phyloP scores from a whole-genome alignment of 1,284 basidiomycete genomes.

The Heterobasidion occidentale region DNA sequence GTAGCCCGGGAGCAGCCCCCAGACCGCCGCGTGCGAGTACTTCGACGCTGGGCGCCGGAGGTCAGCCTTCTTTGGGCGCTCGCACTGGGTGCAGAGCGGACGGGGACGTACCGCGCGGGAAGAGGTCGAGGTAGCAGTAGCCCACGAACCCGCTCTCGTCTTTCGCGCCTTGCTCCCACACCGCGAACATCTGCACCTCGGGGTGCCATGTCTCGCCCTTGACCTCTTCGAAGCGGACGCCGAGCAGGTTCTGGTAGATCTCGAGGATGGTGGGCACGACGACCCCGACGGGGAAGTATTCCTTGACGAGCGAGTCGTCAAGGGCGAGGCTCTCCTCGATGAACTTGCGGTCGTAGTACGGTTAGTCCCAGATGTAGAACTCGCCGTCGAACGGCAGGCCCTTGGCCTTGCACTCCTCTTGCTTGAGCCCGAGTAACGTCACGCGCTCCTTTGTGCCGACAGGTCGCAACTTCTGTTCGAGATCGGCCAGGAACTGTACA shows the following conservation, averaged over 20 bases:
- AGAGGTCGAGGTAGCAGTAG: slow-evolving; percentile 81
- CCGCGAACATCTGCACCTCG: slow-evolving; percentile 73
- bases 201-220: slow-evolving; percentile 64
- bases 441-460: slow-evolving; percentile 61
- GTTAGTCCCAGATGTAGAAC: slow-evolving; percentile 41
- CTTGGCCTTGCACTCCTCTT: slow-evolving; percentile 54
- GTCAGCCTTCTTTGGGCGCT: too few species aligned
- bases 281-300: slow-evolving; percentile 78
- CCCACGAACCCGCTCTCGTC: slow-evolving; percentile 68
- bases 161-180: slow-evolving; percentile 72
- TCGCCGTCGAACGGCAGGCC: slow-evolving; percentile 57
- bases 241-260: slow-evolving; percentile 75
- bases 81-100: neutral
- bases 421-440: slow-evolving; percentile 63
- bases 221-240: slow-evolving; percentile 64
- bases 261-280: slow-evolving; percentile 75
- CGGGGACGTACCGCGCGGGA: slow-evolving; percentile 58
- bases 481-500: slow-evolving; percentile 60
- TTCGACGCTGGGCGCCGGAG: slow-evolving; percentile 45
- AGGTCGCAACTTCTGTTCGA: slow-evolving; percentile 66
- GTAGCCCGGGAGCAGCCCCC: slow-evolving; percentile 64
- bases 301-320: slow-evolving; percentile 72
- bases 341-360: slow-evolving; percentile 67
- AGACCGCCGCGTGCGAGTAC: slow-evolving; percentile 84
- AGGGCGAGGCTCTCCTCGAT: slow-evolving; percentile 59